These are phyloP conservation scores for Kregervanrija fluxuum DNA, from an alignment of 805 yeast species.

Conservation along the genomic window DNA sequence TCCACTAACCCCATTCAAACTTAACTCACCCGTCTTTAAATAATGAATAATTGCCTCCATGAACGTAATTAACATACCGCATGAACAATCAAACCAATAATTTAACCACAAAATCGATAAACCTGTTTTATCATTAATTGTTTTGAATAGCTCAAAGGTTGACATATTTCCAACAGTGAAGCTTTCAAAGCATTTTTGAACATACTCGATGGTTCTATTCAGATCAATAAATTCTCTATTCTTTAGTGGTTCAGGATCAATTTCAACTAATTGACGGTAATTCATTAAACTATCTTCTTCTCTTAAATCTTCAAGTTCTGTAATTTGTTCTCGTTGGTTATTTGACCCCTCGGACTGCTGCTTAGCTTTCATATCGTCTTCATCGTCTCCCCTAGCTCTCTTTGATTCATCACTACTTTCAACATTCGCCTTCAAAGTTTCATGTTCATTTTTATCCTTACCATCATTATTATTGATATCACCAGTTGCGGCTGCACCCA, in stretches of 20 bases:
- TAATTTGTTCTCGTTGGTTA: too few species aligned
- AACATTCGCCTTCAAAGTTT: not conserved
- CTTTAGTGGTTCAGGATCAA: slow-evolving; percentile 26
- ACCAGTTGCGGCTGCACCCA: slow-evolving; percentile 2
- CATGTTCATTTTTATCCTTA: not conserved
- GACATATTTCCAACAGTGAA: slow-evolving; percentile 21
- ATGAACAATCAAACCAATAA: slow-evolving; percentile 29
- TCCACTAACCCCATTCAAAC: slow-evolving; percentile 20
- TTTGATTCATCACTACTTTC: too few species aligned
- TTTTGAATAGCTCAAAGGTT: slow-evolving; percentile 23
- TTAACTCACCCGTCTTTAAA: slow-evolving; percentile 22
- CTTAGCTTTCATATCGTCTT: slow-evolving; percentile 3
- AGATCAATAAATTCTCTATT: slow-evolving; percentile 18
- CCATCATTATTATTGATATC: not conserved
- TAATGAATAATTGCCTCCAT: slow-evolving; percentile 24
- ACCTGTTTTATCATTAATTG: slow-evolving; percentile 23
- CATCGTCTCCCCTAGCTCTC: not conserved
- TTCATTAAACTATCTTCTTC: slow-evolving; percentile 14
- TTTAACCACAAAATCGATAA: slow-evolving; percentile 26
- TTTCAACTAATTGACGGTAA: slow-evolving; percentile 13
- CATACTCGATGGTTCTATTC: slow-evolving; percentile 16
- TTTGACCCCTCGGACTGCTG: not conserved
- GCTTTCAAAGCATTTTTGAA: slow-evolving; percentile 19
- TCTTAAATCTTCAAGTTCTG: slow-evolving; percentile 6
- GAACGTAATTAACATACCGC: slow-evolving; percentile 26